phyloP scores from a whole-genome alignment of 2,329 filamentous ascomycete genomes.

The Rutstroemia sydowiana region DNA sequence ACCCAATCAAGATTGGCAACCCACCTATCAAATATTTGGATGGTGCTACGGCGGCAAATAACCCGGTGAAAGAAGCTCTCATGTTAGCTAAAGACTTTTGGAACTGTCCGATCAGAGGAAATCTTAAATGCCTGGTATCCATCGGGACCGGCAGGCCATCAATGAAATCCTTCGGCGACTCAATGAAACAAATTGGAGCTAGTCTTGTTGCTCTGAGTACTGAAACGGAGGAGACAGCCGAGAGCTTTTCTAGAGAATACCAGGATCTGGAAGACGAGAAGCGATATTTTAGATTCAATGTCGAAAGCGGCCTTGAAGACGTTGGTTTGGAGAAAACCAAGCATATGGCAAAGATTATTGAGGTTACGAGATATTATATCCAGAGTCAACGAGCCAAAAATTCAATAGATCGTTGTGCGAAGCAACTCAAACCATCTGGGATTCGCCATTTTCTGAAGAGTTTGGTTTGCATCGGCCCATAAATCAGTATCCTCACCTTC shows the following conservation, averaged over 20 bases:
- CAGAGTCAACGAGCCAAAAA: no score
- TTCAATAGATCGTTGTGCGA: no score
- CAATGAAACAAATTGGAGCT: constrained; percentile 24
- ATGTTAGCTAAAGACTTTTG: constrained; percentile 34
- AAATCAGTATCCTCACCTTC: no score
- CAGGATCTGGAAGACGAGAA: constrained; percentile 27
- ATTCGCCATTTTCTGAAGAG: no score
- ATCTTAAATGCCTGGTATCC: constrained; percentile 33
- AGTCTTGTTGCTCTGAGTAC: constrained; percentile 27
- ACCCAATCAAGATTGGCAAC: not conserved
- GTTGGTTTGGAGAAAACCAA: constrained; percentile 35
- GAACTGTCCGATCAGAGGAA: constrained; percentile 25
- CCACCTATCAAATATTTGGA: constrained; percentile 33
- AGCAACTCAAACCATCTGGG: no score
- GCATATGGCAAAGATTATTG: constrained; percentile 27
- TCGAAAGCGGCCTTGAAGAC: constrained; percentile 34
- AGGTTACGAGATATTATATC: constrained; percentile 18
- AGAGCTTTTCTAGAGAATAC: constrained; percentile 32
- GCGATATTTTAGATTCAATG: constrained; percentile 39
- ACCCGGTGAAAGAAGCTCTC: constrained; percentile 37
- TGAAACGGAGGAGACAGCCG: constrained; percentile 35
- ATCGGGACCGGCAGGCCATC: constrained; percentile 34
- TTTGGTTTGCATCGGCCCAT: no score
- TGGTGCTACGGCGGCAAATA: constrained; percentile 37
- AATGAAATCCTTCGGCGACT: constrained; percentile 25